Evolutionary conservation across 2,329 filamentous ascomycete genomes (phyloP).

Genomic region (Passalora sequoiae): DNA sequence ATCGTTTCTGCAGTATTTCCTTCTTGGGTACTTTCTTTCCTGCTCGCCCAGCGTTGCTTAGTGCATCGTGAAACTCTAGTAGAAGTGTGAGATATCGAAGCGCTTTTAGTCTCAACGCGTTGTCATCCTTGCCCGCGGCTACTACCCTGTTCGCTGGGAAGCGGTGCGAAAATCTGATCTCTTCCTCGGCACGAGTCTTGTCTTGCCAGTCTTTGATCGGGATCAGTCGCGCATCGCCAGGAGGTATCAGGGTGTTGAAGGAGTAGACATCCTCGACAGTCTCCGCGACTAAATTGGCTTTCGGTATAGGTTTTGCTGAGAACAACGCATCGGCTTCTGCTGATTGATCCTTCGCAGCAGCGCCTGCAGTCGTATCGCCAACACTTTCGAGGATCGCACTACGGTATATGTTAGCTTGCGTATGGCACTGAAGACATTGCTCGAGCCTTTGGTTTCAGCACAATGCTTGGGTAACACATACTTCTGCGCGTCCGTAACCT

Average conservation of each 20-base stretch:
- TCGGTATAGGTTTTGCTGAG: constrained; percentile 66
- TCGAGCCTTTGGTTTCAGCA: constrained; percentile 55
- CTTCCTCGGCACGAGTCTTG: constrained; percentile 53
- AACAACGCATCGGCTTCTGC: constrained; percentile 62
- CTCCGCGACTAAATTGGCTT: constrained; percentile 61
- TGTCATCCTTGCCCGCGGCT: constrained; percentile 51
- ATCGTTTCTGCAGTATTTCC: constrained; percentile 56
- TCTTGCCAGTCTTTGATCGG: constrained; percentile 72
- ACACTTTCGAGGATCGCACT: constrained; percentile 59
- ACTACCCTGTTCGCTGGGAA: constrained; percentile 63
- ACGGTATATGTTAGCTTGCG: background rate
- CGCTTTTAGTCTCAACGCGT: constrained; percentile 44
- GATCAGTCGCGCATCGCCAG: constrained; percentile 61
- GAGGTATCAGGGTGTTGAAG: constrained; percentile 60
- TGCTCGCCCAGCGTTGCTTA: constrained; percentile 30
- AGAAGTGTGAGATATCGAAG: constrained; percentile 46
- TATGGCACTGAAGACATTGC: background rate
- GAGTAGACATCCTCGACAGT: constrained; percentile 70
- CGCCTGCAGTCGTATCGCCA: constrained; percentile 55
- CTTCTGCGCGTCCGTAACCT: constrained; percentile 52
- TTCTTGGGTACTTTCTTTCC: constrained; percentile 53
- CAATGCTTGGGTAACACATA: background rate
- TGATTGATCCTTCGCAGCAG: constrained; percentile 60
- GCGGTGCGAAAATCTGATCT: constrained; percentile 53
- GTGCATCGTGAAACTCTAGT: constrained; percentile 44